Evolutionary conservation across 805 yeast genomes (phyloP).

Genomic region (Candida glaebosa): DNA sequence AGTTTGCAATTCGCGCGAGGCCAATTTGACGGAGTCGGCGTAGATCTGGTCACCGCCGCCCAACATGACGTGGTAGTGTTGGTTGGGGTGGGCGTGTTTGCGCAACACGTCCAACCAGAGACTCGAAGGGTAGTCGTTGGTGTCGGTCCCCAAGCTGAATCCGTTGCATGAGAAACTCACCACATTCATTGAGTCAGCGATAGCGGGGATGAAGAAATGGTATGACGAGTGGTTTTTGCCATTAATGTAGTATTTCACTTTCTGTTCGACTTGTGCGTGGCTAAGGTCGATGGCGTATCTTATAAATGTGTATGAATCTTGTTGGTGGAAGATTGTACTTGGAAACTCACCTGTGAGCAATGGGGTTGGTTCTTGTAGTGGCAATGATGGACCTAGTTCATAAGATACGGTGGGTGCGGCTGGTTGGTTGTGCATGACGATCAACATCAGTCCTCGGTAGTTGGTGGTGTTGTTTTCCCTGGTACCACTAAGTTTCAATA

Average conservation of each 20-base stretch:
- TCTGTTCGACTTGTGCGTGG: slow-evolving; percentile 51
- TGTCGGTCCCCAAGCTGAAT: slow-evolving; percentile 70
- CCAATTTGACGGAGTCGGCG: slow-evolving; percentile 71
- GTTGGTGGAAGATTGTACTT: slow-evolving; percentile 43
- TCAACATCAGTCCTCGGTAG: slow-evolving; percentile 67
- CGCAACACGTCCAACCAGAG: slow-evolving; percentile 83
- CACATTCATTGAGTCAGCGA: slow-evolving; percentile 67
- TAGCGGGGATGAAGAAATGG: slow-evolving; percentile 68
- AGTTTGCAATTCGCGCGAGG: slow-evolving; percentile 48
- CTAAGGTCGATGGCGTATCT: slow-evolving; percentile 57
- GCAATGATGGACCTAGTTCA: slow-evolving; percentile 34
- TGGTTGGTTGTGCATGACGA: slow-evolving; percentile 43
- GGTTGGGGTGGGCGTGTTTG: slow-evolving; percentile 46
- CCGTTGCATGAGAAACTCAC: slow-evolving; percentile 90
- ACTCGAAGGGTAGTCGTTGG: slow-evolving; percentile 64
- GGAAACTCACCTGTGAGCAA: slow-evolving; percentile 42
- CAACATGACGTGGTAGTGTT: slow-evolving; percentile 84
- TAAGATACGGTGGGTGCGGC: slow-evolving; percentile 29
- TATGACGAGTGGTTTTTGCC: slow-evolving; percentile 33
- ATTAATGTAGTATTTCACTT: slow-evolving; percentile 60
- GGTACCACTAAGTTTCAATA: slow-evolving; percentile 63
- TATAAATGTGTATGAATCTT: slow-evolving; percentile 55
- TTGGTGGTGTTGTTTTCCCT: slow-evolving; percentile 44
- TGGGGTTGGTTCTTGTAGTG: neutral
- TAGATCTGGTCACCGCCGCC: slow-evolving; percentile 98